Base-by-base conservation (phyloP, 106 monocot species). In the Platanthera guangdongensis region DNA sequence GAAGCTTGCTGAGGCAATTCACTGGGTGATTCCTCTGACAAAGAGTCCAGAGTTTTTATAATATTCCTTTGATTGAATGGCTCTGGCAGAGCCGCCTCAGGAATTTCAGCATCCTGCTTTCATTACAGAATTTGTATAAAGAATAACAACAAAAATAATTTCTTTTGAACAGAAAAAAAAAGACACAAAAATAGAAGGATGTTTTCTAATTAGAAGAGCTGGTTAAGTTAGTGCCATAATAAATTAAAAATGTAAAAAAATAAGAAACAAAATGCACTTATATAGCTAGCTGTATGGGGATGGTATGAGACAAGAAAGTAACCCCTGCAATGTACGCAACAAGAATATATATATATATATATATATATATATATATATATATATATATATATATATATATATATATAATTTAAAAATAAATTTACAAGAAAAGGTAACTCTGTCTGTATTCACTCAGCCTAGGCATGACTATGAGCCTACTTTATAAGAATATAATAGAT, bases 81-180 rank as follows among this genome's bases (percentile, higher is more conserved):
- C 71, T 92, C 92, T 57, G 86, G 88, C 25, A 92, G 79, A 16
- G 68, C 57, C 45, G 84, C 84, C 60, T 86, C 82, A 32, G 88
- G 92, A 52, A 92, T 81, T 11, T 81, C 88, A 80, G 16, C 63
- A 71, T 74, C 85, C 92, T 88, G 77, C 50, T 83, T 2, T 47
- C 64, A 78, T 57, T 47, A 47, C 3, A 60, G 18, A 63, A 63
- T 22, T 21, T 65, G 28, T 12, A 48, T 47, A 70, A 48, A 48
- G 47, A 5, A 0, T 47, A 7, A 47, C 2, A n/a, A 48, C 15
- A 47, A 70, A 47, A 46, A 39, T 46, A 47, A 11, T 12, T 70
- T 47, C 6, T 70, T n/a, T 48, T 6, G n/a, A 70, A 68, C 39
- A 68, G 11, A 16, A 71, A 71, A 49, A 49, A 5, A 71, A 71